Evolutionary conservation across 495 filamentous ascomycete genomes (phyloP).

Genomic region (Talaromyces borbonicus): DNA sequence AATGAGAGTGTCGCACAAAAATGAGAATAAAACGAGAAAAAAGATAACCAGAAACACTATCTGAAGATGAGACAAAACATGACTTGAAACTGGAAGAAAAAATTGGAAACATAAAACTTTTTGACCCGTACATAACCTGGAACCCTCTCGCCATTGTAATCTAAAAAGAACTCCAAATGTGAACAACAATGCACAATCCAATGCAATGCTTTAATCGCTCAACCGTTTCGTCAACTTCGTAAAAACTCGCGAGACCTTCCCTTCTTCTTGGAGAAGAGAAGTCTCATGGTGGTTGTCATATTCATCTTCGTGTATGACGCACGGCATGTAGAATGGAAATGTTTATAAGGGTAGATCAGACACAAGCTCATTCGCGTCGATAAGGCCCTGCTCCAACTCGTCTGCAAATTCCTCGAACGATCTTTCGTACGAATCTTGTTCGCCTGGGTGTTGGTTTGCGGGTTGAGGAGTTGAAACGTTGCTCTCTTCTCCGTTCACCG

Average conservation of each 20-base stretch:
- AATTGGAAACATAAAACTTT: not conserved
- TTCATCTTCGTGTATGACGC: not conserved
- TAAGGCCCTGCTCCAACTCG: not conserved
- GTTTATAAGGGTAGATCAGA: not conserved
- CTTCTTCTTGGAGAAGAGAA: not conserved
- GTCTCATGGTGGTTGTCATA: not conserved
- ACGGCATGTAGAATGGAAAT: not conserved
- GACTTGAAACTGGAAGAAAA: not conserved
- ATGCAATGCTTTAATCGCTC: not conserved
- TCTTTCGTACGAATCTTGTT: not conserved
- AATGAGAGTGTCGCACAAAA: too few species aligned
- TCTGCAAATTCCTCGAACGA: not conserved
- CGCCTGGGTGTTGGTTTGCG: not conserved
- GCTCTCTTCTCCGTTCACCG: not conserved
- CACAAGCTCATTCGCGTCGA: constrained; percentile 5
- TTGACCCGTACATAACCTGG: not conserved
- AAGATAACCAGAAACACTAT: too few species aligned
- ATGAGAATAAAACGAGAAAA: not conserved
- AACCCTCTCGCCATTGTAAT: not conserved
- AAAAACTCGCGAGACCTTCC: not conserved
- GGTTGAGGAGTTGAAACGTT: not conserved
- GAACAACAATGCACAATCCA: not conserved
- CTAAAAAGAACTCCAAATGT: not conserved
- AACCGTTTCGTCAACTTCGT: constrained; percentile 2
- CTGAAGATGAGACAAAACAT: too few species aligned